These are phyloP conservation scores for Claviceps sorghi DNA, from an alignment of 2,329 filamentous ascomycete species.

Conservation along the genomic window DNA sequence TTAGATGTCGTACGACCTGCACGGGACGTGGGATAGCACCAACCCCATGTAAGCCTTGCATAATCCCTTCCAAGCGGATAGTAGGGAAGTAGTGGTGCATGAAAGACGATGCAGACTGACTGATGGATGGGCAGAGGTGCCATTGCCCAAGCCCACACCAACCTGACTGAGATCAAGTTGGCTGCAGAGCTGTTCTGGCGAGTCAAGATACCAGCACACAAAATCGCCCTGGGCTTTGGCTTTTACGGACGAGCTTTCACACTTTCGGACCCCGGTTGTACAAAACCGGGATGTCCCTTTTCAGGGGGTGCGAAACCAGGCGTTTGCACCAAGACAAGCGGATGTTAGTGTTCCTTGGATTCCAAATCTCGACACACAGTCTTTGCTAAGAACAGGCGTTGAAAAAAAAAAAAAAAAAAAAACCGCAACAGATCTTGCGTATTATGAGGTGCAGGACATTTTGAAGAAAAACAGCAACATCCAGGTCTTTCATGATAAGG, in stretches of 20 bases:
- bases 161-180: slow-evolving; percentile 26
- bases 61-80: too few relatives aligned
- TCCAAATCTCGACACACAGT: background rate
- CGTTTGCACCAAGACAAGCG: slow-evolving; percentile 4
- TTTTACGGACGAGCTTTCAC: slow-evolving; percentile 24
- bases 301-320: slow-evolving; percentile 7
- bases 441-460: slow-evolving; percentile 9
- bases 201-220: slow-evolving; percentile 21
- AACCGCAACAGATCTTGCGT: slow-evolving; percentile 5
- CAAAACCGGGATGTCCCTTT: slow-evolving; percentile 10
- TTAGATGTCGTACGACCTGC: slow-evolving; percentile 25
- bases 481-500: slow-evolving; percentile 8
- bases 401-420: background rate
- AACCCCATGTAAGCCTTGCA: slow-evolving; percentile 12
- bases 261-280: slow-evolving; percentile 9
- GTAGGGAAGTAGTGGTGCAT: background rate
- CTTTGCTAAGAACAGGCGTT: too few relatives aligned
- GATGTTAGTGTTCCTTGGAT: background rate
- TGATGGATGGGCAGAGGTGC: background rate
- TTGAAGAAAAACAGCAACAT: slow-evolving; percentile 7
- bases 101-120: background rate
- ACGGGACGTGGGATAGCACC: slow-evolving; percentile 26
- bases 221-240: slow-evolving; percentile 26
- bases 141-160: slow-evolving; percentile 20
- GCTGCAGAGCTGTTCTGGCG: slow-evolving; percentile 28